Base-by-base conservation (phyloP, 306 rosid species). In the Gillenia trifoliata region DNA sequence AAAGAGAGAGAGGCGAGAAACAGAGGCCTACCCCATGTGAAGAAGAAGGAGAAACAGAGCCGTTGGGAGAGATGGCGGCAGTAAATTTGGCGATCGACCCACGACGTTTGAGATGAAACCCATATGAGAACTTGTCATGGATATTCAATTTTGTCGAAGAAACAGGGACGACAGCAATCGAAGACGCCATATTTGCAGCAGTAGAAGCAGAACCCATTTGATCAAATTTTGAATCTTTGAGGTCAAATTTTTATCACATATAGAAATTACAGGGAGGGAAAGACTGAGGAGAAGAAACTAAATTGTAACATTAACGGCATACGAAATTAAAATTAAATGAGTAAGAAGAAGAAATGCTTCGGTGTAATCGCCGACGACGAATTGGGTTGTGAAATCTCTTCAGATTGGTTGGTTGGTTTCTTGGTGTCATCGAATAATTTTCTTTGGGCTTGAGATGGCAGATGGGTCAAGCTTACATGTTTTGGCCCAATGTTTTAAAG, bases 151-250 rank as follows among this genome's bases (percentile, higher is more conserved):
- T 77, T 64, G 57, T 60, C 7, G 86, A 81, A 74, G 85, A 59
- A 73, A 69, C 64, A 4, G 83, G 52, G 64, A 26, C 56, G 68
- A 72, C 38, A 69, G 79, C 25, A 16, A 76, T 72, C 25, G 82
- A 79, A 1, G 86, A 78, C 16, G 92, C 76, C 84, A 86, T 68
- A 79, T 74, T 81, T 75, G 89, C 70, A 16, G 77, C 38, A 75
- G 89, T 56, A 19, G 77, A 36, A 64, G 84, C 65, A 33, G 85
- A 87, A 80, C 71, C 84, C 86, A 88, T 82, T n/a, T 45, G 83
- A 71, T 55, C 16, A 71, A 13, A 68, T 60, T 45, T 33, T 11
- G 13, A 68, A n/a, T 9, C 22, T 10, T 33, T 22, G 72, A 11
- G 33, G n/a, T 5, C 28, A 34, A 38, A 9, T 33, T 6, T 33